Percentiles rank a stretch among this genome's conserved stretches.
These are phyloP conservation scores for Botrytis elliptica DNA, from an alignment of 2,329 filamentous ascomycete genomes.

Conservation along the genomic window DNA sequence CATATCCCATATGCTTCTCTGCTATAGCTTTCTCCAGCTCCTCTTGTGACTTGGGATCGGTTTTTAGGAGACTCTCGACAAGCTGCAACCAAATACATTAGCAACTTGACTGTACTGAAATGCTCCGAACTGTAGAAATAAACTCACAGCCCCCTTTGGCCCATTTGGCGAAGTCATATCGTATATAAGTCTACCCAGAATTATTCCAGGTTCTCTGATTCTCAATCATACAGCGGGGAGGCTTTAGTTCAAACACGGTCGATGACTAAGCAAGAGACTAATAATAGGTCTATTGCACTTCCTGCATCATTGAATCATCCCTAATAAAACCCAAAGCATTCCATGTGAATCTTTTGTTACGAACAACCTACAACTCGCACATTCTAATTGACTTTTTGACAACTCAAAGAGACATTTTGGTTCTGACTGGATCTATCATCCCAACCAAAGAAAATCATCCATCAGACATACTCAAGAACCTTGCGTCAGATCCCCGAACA, in stretches of 20 bases:
- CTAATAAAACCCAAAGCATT: slow-evolving; percentile 5
- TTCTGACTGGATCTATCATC: not conserved
- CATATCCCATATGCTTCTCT: slow-evolving; percentile 38
- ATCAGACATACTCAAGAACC: not conserved
- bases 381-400: not conserved
- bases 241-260: not conserved
- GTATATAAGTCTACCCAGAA: not conserved
- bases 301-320: slow-evolving; percentile 8
- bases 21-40: slow-evolving; percentile 59
- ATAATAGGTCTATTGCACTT: not conserved
- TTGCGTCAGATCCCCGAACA: not conserved
- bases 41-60: slow-evolving; percentile 55
- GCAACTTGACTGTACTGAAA: slow-evolving; percentile 43
- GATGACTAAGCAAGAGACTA: slow-evolving; percentile 14
- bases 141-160: slow-evolving; percentile 17
- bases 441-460: not conserved
- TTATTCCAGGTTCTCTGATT: not conserved
- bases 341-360: slow-evolving; percentile 17
- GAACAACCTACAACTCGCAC: not conserved
- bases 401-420: not conserved
- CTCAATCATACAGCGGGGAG: not conserved
- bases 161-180: slow-evolving; percentile 18
- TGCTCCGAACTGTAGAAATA: not conserved
- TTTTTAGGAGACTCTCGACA: slow-evolving; percentile 39
- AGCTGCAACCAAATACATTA: slow-evolving; percentile 19